Evolutionary conservation across 2,329 filamentous ascomycete species (phyloP).

Genomic region (Zasmidium citrigriseum): DNA sequence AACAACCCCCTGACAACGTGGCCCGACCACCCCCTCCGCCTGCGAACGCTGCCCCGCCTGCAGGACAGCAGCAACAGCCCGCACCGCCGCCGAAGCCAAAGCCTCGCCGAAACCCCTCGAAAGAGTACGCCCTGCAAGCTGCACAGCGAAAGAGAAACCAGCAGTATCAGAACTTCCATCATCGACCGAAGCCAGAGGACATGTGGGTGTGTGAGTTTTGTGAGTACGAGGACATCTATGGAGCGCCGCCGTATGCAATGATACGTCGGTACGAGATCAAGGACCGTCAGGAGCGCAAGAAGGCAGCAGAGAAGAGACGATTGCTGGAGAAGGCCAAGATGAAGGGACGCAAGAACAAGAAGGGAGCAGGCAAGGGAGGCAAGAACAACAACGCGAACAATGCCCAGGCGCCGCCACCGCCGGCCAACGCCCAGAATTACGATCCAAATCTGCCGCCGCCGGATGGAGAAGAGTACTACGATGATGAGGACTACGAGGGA

Average conservation of each 20-base stretch:
- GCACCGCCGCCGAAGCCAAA: slow-evolving; percentile 59
- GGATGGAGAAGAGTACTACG: slow-evolving; percentile 35
- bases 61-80: slow-evolving; percentile 33
- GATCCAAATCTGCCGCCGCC: slow-evolving; percentile 32
- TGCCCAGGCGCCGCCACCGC: slow-evolving; percentile 17
- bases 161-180: slow-evolving; percentile 72
- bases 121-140: slow-evolving; percentile 73
- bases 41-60: slow-evolving; percentile 28
- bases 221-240: slow-evolving; percentile 95
- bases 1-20: slow-evolving; percentile 13
- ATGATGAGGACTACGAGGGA: slow-evolving; percentile 32
- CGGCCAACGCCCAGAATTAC: slow-evolving; percentile 25
- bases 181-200: slow-evolving; percentile 70
- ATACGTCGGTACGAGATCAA: slow-evolving; percentile 94
- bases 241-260: slow-evolving; percentile 77
- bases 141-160: slow-evolving; percentile 76
- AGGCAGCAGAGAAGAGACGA: slow-evolving; percentile 81
- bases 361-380: slow-evolving; percentile 64
- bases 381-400: slow-evolving; percentile 27
- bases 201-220: slow-evolving; percentile 98
- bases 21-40: slow-evolving; percentile 24
- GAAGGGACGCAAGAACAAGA: slow-evolving; percentile 87
- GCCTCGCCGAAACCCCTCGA: slow-evolving; percentile 60
- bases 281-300: slow-evolving; percentile 79
- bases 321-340: slow-evolving; percentile 91